These are phyloP conservation scores for Verticillium klebahnii DNA, from an alignment of 2,329 filamentous ascomycete species.

Conservation along the genomic window DNA sequence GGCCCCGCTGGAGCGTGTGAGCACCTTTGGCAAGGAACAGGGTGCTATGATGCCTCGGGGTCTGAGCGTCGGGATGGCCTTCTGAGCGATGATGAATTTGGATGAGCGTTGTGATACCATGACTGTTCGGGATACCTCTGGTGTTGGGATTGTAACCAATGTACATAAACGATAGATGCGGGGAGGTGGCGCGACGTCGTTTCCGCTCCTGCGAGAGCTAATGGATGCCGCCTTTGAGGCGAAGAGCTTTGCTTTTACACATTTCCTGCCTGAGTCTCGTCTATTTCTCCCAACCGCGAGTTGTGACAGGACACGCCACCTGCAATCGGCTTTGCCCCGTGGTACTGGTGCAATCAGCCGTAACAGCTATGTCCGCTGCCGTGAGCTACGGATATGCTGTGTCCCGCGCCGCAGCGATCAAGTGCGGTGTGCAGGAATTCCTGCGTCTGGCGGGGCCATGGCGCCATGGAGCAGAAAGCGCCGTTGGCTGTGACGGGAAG, in stretches of 20 bases:
- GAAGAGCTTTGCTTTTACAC: not conserved
- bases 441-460: not conserved
- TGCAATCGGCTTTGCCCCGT: not conserved
- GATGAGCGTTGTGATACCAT: slow-evolving; percentile 3
- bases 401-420: not conserved
- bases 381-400: not conserved
- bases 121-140: not conserved
- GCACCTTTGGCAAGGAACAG: slow-evolving; percentile 10
- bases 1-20: slow-evolving; percentile 16
- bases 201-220: not conserved
- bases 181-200: not conserved
- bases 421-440: not conserved
- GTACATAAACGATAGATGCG: not conserved
- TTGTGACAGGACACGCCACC: not conserved
- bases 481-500: not conserved
- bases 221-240: not conserved
- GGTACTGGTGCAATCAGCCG: not conserved
- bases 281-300: not conserved
- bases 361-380: not conserved
- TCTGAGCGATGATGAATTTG: slow-evolving; percentile 1
- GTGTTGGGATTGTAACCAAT: not conserved
- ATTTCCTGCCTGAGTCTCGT: not conserved
- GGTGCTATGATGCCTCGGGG: slow-evolving; percentile 1
- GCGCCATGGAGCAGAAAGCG: not conserved
- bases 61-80: slow-evolving; percentile 10